Base-by-base conservation (phyloP, 371 early-diverging fungal genomes). In the Apophysomyces trapeziformis region DNA sequence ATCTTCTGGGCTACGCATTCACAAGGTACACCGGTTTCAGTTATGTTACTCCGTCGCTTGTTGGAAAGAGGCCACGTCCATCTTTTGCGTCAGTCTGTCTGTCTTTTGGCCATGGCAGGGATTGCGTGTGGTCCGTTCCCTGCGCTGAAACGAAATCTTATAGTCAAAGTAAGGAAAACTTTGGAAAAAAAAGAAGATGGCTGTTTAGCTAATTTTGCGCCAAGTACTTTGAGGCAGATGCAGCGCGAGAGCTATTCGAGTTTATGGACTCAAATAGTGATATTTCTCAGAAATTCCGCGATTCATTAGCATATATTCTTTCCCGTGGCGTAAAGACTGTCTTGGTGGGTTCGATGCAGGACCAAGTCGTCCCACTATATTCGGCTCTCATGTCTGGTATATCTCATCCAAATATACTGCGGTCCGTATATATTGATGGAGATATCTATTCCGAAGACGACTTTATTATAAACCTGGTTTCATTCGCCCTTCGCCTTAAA, bases 311-410 rank as follows among this genome's bases (percentile, higher is more conserved):
- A 14, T 80, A 79, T 5, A 76, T 96, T 0, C 75, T 95, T 26
- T 74, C 85, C 13, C 69, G 75, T 1, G 95, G 95, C 1, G 86
- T 93, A 14, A 84, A 91, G 37, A 71, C 93, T 7, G 85, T 90
- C 0, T 76, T 92, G 75, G 78, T 91, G 69, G 87, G 93, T 39
- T 86, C 91, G 2, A 79, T 96, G 94, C 94, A 94, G 63, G 98
- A 98, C 71, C 97, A 98, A 74, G 97, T 96, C 0, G 97, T 97
- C 0, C 98, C 98, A 58, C 77, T 96, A n/a, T 95, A 97, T 76
- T 98, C 98, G n/a, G 93, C 95, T 0, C 86, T 93, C 36, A 84
- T 96, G 83, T 88, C 91, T n/a, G 92, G 92, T 9, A 84, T 93
- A 36, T 78, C 87, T 36, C 98, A 98, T 70, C 95, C 95, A 5